phyloP scores from a whole-genome alignment of 2,329 filamentous ascomycete genomes.

The Fusarium circinatum region DNA sequence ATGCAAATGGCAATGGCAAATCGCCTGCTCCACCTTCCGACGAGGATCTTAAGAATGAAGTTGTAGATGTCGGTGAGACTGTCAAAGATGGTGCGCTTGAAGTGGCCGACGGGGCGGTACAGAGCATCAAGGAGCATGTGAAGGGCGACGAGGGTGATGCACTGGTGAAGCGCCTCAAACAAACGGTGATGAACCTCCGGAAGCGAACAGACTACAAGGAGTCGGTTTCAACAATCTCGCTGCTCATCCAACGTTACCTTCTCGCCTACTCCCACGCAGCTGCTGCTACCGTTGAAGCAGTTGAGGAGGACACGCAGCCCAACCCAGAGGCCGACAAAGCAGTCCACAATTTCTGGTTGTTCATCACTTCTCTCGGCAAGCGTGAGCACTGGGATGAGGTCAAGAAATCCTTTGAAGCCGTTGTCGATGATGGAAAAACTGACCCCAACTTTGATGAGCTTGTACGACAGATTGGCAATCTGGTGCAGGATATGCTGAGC shows the following conservation, averaged over 20 bases:
- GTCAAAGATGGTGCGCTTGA: slow-evolving; percentile 64
- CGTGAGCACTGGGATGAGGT: slow-evolving; percentile 78
- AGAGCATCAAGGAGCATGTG: slow-evolving; percentile 80
- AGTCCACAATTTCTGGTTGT: slow-evolving; percentile 80
- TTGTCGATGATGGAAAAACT: slow-evolving; percentile 77
- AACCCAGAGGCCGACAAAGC: slow-evolving; percentile 82
- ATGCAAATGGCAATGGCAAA: slow-evolving; percentile 43
- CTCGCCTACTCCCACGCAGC: slow-evolving; percentile 79
- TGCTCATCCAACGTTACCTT: slow-evolving; percentile 82
- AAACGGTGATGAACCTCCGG: slow-evolving; percentile 77
- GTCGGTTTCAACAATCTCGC: slow-evolving; percentile 81
- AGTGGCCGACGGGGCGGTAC: slow-evolving; percentile 67
- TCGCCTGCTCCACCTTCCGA: slow-evolving; percentile 58
- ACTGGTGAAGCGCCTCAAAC: slow-evolving; percentile 78
- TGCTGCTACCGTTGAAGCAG: slow-evolving; percentile 71
- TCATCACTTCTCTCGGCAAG: slow-evolving; percentile 84
- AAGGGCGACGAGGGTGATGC: slow-evolving; percentile 77
- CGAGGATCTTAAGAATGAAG: slow-evolving; percentile 71
- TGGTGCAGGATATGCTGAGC: slow-evolving; percentile 82
- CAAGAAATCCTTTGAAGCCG: slow-evolving; percentile 72
- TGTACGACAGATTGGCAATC: slow-evolving; percentile 76
- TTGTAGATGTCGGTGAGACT: slow-evolving; percentile 63
- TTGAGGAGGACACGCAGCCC: slow-evolving; percentile 75
- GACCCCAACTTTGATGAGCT: slow-evolving; percentile 87
- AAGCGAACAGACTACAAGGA: slow-evolving; percentile 84